Evolutionary conservation across 768 basidiomycete species (phyloP).

Genomic region (Pulveroboletus sp.): DNA sequence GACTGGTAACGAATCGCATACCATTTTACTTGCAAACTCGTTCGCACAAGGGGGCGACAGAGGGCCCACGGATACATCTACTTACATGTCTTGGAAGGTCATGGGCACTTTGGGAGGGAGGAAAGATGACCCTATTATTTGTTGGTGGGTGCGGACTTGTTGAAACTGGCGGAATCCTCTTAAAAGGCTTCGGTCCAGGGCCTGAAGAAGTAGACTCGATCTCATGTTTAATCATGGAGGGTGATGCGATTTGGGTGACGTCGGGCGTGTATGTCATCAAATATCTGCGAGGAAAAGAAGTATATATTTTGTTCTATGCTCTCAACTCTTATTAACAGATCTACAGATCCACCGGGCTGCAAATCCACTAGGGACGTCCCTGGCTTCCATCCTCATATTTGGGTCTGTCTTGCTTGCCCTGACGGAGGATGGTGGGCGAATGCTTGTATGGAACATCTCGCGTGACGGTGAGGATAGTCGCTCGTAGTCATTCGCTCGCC

Average conservation of each 20-base stretch:
- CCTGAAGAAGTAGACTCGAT: slow-evolving; percentile 77
- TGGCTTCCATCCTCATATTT: slow-evolving; percentile 72
- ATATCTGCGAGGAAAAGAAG: slow-evolving; percentile 88
- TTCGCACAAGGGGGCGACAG: slow-evolving; percentile 77
- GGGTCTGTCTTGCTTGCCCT: slow-evolving; percentile 77
- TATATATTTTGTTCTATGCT: slow-evolving; percentile 23
- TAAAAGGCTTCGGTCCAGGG: slow-evolving; percentile 42
- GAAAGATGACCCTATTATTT: slow-evolving; percentile 87
- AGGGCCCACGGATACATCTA: slow-evolving; percentile 78
- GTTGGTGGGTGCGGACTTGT: slow-evolving; percentile 59
- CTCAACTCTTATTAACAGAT: slow-evolving; percentile 3
- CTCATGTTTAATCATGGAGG: slow-evolving; percentile 72
- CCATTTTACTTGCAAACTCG: slow-evolving; percentile 86
- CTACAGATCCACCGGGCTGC: slow-evolving; percentile 46
- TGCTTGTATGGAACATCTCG: slow-evolving; percentile 75
- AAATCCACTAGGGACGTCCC: slow-evolving; percentile 57
- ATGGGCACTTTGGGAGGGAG: slow-evolving; percentile 97
- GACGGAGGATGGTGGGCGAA: slow-evolving; percentile 68
- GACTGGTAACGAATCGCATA: slow-evolving; percentile 85
- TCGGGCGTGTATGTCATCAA: slow-evolving; percentile 65
- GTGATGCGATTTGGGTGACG: slow-evolving; percentile 81
- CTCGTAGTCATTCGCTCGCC: background rate
- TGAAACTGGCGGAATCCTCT: background rate
- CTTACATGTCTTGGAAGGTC: slow-evolving; percentile 82
- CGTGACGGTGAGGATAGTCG: slow-evolving; percentile 44